These are phyloP conservation scores for Vaccinium corymbosum DNA, from an alignment of 148 eudicot species.

Conservation along the genomic window DNA sequence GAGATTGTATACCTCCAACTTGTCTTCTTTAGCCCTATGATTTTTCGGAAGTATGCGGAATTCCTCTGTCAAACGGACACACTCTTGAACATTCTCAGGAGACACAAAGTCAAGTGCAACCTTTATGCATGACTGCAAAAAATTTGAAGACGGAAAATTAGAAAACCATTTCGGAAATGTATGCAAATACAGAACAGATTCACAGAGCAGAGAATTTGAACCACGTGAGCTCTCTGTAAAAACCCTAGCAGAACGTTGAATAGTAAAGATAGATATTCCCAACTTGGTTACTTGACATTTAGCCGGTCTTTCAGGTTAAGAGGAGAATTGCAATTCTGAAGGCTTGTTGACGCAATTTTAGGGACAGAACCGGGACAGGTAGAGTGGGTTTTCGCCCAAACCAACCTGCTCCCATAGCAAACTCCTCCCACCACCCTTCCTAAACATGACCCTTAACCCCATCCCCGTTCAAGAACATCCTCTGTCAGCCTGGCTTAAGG, in stretches of 20 bases:
- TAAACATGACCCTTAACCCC: neutral
- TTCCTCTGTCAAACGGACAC: constrained; percentile 37
- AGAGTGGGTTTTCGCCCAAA: neutral
- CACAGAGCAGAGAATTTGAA: neutral
- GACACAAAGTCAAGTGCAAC: constrained; percentile 47
- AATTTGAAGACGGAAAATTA: neutral
- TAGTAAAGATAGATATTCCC: neutral
- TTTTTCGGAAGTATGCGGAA: constrained; percentile 35
- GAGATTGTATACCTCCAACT: constrained; percentile 33
- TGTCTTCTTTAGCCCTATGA: constrained; percentile 47
- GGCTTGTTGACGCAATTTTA: neutral
- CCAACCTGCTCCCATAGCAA: neutral
- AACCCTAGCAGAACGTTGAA: neutral
- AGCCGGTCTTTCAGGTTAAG: neutral
- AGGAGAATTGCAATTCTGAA: neutral
- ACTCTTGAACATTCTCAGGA: constrained; percentile 39
- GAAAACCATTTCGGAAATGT: neutral
- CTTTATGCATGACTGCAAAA: constrained; percentile 38
- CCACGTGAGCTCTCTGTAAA: no score
- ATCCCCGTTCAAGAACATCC: neutral
- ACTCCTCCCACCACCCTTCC: neutral
- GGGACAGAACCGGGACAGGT: neutral
- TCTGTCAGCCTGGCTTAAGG: neutral
- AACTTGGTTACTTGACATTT: neutral
- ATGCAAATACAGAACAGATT: neutral